A percentile compares a stretch with the other conserved stretches of the same genome.
phyloP scores from a whole-genome alignment of 768 basidiomycete genomes.

The Leccinum rimulosum region DNA sequence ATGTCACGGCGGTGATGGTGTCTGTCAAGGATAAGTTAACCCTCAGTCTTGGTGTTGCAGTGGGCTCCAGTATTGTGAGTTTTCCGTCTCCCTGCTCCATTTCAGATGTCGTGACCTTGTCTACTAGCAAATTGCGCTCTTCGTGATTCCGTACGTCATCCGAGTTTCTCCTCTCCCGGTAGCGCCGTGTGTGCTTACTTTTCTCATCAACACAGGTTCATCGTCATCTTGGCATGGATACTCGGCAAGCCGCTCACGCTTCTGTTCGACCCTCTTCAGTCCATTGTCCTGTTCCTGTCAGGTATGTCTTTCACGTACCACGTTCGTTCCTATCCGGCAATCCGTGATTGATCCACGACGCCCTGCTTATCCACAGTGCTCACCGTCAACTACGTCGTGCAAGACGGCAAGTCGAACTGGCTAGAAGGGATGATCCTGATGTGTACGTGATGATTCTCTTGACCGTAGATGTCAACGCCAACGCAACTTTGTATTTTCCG shows the following conservation, averaged over 20 bases:
- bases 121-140: constrained; percentile 66
- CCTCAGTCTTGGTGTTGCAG: constrained; percentile 85
- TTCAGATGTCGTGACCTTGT: background rate
- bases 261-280: constrained; percentile 86
- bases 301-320: constrained; percentile 19
- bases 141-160: constrained; percentile 56
- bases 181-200: constrained; percentile 8
- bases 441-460: constrained; percentile 36
- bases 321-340: background rate
- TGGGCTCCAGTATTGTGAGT: constrained; percentile 78
- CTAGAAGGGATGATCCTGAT: constrained; percentile 86
- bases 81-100: background rate
- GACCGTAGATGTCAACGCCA: too few species aligned
- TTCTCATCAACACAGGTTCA: constrained; percentile 44
- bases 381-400: constrained; percentile 82
- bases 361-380: constrained; percentile 45
- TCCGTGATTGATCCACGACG: background rate
- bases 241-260: constrained; percentile 76
- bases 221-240: constrained; percentile 78
- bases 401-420: constrained; percentile 90
- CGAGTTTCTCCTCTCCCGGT: background rate
- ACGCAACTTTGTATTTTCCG: background rate
- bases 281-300: constrained; percentile 30
- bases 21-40: constrained; percentile 89
- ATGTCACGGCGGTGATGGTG: constrained; percentile 88